Percentiles rank a stretch among this genome's conserved stretches.
Conservation (phyloP, 352 stramenopile genomes). For the Phytophthora colocasiae region DNA sequence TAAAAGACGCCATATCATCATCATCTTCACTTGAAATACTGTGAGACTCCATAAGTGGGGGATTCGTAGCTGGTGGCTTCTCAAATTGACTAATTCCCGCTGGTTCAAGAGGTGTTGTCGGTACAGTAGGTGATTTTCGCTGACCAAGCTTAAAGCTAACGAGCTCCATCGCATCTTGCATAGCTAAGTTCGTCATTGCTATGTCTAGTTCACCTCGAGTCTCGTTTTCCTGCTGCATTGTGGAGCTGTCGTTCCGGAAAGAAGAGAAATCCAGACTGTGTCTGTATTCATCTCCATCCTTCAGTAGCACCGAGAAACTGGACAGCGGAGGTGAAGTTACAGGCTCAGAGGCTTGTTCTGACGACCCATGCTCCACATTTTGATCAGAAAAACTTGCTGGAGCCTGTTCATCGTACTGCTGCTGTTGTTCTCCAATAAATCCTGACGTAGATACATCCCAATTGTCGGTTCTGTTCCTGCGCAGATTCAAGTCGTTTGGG, state of each 20-base stretch:
- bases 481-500: conserved; percentile 45
- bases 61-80: no score
- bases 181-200: conserved; percentile 8
- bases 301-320: conserved; percentile 46
- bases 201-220: conserved; percentile 3
- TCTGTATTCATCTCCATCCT: conserved; percentile 24
- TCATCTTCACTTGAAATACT: conserved; percentile 39
- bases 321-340: conserved; percentile 46
- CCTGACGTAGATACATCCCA: conserved; percentile 32
- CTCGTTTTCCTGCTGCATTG: conserved; percentile 4
- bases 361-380: conserved; percentile 6
- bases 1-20: conserved; percentile 14
- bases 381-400: background rate
- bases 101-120: background rate
- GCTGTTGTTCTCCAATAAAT: conserved; percentile 34
- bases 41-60: conserved; percentile 8
- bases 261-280: conserved; percentile 26
- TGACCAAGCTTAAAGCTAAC: conserved; percentile 44
- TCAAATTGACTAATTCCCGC: conserved; percentile 4
- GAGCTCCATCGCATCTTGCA: conserved; percentile 43
- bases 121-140: conserved; percentile 6
- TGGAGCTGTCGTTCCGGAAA: conserved; percentile 19
- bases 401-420: conserved; percentile 3
- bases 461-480: conserved; percentile 43
- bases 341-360: conserved; percentile 14